Evolutionary conservation across 2,329 filamentous ascomycete genomes (phyloP).

Genomic region (Stemphylium beticola): DNA sequence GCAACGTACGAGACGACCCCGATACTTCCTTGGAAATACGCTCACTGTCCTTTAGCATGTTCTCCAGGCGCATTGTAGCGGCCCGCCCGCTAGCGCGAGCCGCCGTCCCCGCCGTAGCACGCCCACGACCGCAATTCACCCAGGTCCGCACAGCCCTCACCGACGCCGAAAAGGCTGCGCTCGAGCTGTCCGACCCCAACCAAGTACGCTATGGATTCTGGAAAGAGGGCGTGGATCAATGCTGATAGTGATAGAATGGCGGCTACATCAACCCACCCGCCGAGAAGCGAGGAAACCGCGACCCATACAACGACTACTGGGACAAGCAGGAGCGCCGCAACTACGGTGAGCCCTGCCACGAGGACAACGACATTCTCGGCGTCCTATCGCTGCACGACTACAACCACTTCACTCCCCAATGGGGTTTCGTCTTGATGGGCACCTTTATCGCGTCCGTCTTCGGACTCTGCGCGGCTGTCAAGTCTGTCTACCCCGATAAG

Average conservation of each 20-base stretch:
- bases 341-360: constrained; percentile 94
- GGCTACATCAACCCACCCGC: constrained; percentile 79
- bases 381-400: constrained; percentile 91
- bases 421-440: constrained; percentile 66
- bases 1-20: constrained; percentile 33
- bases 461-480: constrained; percentile 49
- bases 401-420: constrained; percentile 77
- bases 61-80: constrained; percentile 52
- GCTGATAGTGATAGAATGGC: constrained; percentile 68
- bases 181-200: constrained; percentile 62
- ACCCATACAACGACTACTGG: constrained; percentile 94
- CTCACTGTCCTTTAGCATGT: constrained; percentile 49
- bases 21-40: constrained; percentile 44
- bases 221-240: neutral
- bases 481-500: constrained; percentile 55
- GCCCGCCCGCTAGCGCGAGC: constrained; percentile 50
- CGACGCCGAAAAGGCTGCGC: constrained; percentile 53
- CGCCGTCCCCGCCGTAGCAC: constrained; percentile 39
- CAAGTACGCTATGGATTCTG: constrained; percentile 61
- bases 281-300: constrained; percentile 88
- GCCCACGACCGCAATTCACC: constrained; percentile 41
- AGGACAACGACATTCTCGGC: constrained; percentile 92
- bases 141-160: constrained; percentile 47
- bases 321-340: constrained; percentile 97
- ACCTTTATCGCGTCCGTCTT: constrained; percentile 52